phyloP scores from a whole-genome alignment of 768 basidiomycete genomes.

The Suillus subluteus region DNA sequence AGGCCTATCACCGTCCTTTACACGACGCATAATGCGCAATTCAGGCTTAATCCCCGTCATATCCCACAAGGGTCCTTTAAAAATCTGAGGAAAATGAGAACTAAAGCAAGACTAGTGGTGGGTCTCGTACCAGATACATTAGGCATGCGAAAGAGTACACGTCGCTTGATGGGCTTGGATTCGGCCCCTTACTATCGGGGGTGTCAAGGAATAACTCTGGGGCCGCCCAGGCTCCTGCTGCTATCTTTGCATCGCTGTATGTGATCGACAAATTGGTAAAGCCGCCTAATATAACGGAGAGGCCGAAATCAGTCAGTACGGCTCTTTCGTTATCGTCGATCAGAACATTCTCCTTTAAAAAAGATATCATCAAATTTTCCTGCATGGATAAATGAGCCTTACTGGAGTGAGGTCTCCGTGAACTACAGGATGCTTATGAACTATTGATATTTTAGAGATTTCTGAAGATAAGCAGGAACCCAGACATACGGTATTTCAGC shows the following conservation, averaged over 20 bases:
- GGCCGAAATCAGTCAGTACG: slow-evolving; percentile 47
- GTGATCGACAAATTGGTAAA: not conserved
- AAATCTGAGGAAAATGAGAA: not conserved
- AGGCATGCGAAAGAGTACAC: slow-evolving; percentile 8
- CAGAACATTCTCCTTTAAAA: slow-evolving; percentile 42
- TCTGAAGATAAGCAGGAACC: not conserved
- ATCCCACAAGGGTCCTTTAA: not conserved
- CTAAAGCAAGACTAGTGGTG: not conserved
- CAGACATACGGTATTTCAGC: slow-evolving; percentile 13
- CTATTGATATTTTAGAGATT: not conserved
- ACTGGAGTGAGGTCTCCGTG: slow-evolving; percentile 15
- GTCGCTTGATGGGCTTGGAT: not conserved
- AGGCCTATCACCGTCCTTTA: not conserved
- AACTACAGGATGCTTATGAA: slow-evolving; percentile 6
- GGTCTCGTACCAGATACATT: slow-evolving; percentile 2
- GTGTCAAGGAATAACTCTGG: not conserved
- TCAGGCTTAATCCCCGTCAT: no score
- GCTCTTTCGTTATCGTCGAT: slow-evolving; percentile 43
- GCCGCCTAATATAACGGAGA: slow-evolving; percentile 37
- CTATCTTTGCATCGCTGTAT: not conserved
- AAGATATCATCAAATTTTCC: not conserved
- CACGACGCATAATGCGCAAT: no score
- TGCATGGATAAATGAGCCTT: not conserved
- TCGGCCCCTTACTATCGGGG: not conserved
- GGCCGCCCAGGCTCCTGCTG: not conserved